A percentile compares a stretch with the other conserved stretches of the same genome.
These are phyloP conservation scores for Fistulinella cinereoalba DNA, from an alignment of 1,284 basidiomycete genomes.

Conservation along the genomic window DNA sequence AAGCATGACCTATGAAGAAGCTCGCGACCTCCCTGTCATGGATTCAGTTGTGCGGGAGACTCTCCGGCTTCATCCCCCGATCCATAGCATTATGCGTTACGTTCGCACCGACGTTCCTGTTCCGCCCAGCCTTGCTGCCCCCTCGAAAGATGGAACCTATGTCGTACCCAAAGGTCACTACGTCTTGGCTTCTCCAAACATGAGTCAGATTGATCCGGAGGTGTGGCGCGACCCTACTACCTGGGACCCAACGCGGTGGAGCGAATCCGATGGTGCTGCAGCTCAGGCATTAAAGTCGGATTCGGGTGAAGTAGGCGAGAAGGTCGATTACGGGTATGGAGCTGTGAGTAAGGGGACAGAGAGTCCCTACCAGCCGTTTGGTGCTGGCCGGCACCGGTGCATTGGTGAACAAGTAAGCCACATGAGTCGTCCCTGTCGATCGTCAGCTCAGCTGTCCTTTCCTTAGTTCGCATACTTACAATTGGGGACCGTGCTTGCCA, in stretches of 20 bases:
- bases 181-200: slow-evolving; percentile 87
- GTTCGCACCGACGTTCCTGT: slow-evolving; percentile 85
- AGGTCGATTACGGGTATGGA: slow-evolving; percentile 96
- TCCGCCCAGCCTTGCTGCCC: slow-evolving; percentile 77
- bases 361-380: slow-evolving; percentile 93
- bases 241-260: slow-evolving; percentile 88
- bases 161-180: slow-evolving; percentile 91
- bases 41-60: slow-evolving; percentile 93
- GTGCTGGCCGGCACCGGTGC: slow-evolving; percentile 92
- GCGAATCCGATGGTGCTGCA: slow-evolving; percentile 74
- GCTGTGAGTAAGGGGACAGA: slow-evolving; percentile 91
- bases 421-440: background rate
- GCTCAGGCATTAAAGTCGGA: slow-evolving; percentile 74
- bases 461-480: slow-evolving; percentile 91
- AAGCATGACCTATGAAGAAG: slow-evolving; percentile 83
- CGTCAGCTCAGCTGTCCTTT: slow-evolving; percentile 1
- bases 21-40: slow-evolving; percentile 80
- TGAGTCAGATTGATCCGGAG: slow-evolving; percentile 84
- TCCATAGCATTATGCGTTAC: slow-evolving; percentile 90
- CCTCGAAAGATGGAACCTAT: slow-evolving; percentile 70
- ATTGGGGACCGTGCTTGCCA: slow-evolving; percentile 80
- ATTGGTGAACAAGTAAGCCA: slow-evolving; percentile 58
- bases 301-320: slow-evolving; percentile 74
- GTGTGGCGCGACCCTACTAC: slow-evolving; percentile 75
- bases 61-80: slow-evolving; percentile 87